Conservation (phyloP, 2,329 filamentous ascomycete genomes). For the Cercospora sp. region DNA sequence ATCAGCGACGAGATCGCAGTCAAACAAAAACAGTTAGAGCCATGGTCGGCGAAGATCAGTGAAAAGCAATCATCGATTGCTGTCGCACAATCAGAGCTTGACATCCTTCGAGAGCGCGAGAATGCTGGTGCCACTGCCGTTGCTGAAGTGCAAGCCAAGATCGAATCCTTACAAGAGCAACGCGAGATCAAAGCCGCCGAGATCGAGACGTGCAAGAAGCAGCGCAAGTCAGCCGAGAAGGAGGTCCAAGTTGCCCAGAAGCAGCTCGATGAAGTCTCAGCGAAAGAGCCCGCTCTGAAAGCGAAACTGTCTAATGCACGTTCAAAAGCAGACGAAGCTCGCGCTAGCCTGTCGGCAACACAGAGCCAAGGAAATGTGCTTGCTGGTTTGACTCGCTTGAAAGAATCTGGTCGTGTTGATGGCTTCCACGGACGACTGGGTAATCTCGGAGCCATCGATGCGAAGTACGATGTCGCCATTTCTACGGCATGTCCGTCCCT, state of each 20-base stretch:
- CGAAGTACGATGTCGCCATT: constrained; percentile 95
- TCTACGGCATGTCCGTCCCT: constrained; percentile 90
- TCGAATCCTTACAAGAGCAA: constrained; percentile 69
- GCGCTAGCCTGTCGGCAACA: constrained; percentile 82
- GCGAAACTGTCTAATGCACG: constrained; percentile 83
- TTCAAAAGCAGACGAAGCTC: constrained; percentile 94
- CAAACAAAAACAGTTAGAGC: constrained; percentile 92
- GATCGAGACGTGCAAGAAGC: constrained; percentile 71
- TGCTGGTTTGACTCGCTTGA: constrained; percentile 87
- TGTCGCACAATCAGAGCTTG: constrained; percentile 89
- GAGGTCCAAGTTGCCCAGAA: constrained; percentile 70
- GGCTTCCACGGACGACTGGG: constrained; percentile 95
- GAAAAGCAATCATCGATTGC: constrained; percentile 92
- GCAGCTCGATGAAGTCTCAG: constrained; percentile 69
- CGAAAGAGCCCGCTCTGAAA: constrained; percentile 79
- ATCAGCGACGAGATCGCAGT: constrained; percentile 88
- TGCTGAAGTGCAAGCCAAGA: constrained; percentile 78
- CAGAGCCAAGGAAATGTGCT: constrained; percentile 86
- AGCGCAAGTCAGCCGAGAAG: constrained; percentile 71
- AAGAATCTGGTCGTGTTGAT: constrained; percentile 93
- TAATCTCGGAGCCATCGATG: constrained; percentile 89
- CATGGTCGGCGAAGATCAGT: constrained; percentile 96
- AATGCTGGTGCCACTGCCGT: constrained; percentile 83
- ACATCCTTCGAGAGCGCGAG: constrained; percentile 85
- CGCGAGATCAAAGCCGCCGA: constrained; percentile 70